Evolutionary conservation across 2,329 filamentous ascomycete species (phyloP).

Genomic region (Nothopassalora personata): DNA sequence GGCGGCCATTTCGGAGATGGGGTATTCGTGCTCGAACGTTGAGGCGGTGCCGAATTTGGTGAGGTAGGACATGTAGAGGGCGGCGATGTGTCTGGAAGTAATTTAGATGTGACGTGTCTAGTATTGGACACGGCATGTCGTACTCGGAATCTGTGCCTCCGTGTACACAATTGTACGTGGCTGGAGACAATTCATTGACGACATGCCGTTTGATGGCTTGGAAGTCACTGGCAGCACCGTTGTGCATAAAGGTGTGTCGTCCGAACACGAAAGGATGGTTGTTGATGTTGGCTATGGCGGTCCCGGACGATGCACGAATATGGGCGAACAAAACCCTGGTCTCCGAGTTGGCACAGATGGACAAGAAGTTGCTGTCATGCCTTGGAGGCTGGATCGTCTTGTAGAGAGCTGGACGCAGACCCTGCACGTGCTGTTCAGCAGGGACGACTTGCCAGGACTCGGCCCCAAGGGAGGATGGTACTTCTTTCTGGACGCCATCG

Average conservation of each 20-base stretch:
- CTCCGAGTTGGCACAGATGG: constrained; percentile 48
- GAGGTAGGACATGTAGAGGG: constrained; percentile 45
- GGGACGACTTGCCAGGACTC: constrained; percentile 1
- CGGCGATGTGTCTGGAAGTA: constrained; percentile 37
- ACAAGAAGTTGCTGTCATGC: constrained; percentile 51
- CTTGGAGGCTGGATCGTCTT: constrained; percentile 49
- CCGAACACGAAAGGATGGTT: constrained; percentile 54
- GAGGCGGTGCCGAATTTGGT: constrained; percentile 27
- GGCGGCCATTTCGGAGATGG: constrained; percentile 38
- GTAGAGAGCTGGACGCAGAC: constrained; percentile 47
- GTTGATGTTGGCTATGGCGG: constrained; percentile 47
- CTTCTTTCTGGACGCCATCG: constrained; percentile 29
- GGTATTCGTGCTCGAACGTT: constrained; percentile 37
- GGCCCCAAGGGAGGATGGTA: constrained; percentile 3
- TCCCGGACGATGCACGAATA: constrained; percentile 48
- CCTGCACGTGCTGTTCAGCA: constrained; percentile 6
- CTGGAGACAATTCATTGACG: constrained; percentile 41
- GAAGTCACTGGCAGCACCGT: constrained; percentile 48
- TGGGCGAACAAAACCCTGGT: constrained; percentile 49
- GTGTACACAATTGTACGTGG: constrained; percentile 45
- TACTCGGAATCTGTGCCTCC: constrained; percentile 50
- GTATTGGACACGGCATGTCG: constrained; percentile 20
- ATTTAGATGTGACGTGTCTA: background rate
- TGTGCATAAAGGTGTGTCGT: constrained; percentile 53
- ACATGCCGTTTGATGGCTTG: constrained; percentile 43